These are phyloP conservation scores for Tetradesmus obliquus DNA, from an alignment of 139 green algal species.

Conservation along the genomic window DNA sequence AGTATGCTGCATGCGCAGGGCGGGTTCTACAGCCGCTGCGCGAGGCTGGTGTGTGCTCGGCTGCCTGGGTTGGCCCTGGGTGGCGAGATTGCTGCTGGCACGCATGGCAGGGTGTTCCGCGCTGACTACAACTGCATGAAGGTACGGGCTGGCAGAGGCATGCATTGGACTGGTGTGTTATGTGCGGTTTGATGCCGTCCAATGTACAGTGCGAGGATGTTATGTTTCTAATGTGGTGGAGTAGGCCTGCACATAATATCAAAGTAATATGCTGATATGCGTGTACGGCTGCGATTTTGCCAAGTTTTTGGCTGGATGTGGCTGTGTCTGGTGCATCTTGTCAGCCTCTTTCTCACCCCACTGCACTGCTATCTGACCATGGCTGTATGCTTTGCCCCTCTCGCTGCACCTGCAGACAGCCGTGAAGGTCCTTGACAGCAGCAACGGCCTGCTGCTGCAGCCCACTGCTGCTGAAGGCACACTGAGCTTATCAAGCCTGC, in stretches of 20 bases:
- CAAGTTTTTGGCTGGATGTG: too few species aligned
- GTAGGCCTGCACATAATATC: too few species aligned
- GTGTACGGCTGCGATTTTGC: too few species aligned
- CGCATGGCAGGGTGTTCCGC: not conserved
- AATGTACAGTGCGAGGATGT: too few species aligned
- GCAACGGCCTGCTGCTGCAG: not conserved
- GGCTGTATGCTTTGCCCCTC: not conserved
- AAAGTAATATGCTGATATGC: too few species aligned
- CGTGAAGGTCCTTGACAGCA: constrained; percentile 17
- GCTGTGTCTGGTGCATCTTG: too few species aligned
- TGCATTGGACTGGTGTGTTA: too few species aligned
- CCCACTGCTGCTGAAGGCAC: not conserved
- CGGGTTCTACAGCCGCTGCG: not conserved
- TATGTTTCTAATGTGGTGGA: too few species aligned
- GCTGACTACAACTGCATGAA: not conserved
- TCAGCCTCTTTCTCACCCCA: too few species aligned
- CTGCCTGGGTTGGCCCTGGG: not conserved
- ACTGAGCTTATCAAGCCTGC: not conserved
- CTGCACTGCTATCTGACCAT: not conserved
- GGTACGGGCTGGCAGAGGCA: not conserved
- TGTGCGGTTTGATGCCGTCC: too few species aligned
- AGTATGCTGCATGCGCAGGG: not conserved
- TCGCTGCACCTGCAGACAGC: not conserved
- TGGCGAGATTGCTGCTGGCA: not conserved
- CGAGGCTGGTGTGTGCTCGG: not conserved